A percentile compares a stretch with the other conserved stretches of the same genome.
phyloP scores from a whole-genome alignment of 352 stramenopile genomes.

The Phytophthora boehmeriae region DNA sequence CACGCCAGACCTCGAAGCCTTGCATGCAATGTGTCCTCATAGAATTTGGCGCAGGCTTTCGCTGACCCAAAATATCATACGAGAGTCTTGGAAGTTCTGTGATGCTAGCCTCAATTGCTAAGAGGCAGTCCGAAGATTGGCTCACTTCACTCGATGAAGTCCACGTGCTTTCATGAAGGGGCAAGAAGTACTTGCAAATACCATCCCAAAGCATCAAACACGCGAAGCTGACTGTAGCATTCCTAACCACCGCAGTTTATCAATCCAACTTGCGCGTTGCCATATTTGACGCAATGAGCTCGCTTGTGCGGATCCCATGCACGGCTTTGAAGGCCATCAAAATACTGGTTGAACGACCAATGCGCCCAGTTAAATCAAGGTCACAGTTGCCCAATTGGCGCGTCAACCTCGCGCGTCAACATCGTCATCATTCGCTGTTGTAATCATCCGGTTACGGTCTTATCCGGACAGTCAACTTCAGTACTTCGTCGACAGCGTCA shows the following conservation, averaged over 20 bases:
- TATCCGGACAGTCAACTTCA: conserved; percentile 19
- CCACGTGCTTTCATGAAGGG: conserved; percentile 23
- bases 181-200: conserved; percentile 29
- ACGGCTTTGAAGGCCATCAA: background rate
- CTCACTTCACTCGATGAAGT: conserved; percentile 19
- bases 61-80: background rate
- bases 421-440: background rate
- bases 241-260: conserved; percentile 6
- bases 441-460: conserved; percentile 1
- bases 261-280: no score
- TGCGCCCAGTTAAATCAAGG: background rate
- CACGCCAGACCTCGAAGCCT: conserved; percentile 24
- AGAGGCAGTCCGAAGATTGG: background rate
- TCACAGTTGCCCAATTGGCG: no score
- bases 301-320: background rate
- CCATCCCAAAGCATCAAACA: conserved; percentile 28
- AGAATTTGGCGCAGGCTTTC: background rate
- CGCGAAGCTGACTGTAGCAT: conserved; percentile 8
- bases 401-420: no score
- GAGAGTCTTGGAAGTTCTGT: background rate
- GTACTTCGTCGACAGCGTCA: conserved; percentile 65
- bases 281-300: background rate
- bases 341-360: no score
- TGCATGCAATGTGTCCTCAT: background rate
- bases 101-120: background rate